These are phyloP conservation scores for Phytophthora syringae DNA, from an alignment of 352 stramenopile species.

Conservation along the genomic window DNA sequence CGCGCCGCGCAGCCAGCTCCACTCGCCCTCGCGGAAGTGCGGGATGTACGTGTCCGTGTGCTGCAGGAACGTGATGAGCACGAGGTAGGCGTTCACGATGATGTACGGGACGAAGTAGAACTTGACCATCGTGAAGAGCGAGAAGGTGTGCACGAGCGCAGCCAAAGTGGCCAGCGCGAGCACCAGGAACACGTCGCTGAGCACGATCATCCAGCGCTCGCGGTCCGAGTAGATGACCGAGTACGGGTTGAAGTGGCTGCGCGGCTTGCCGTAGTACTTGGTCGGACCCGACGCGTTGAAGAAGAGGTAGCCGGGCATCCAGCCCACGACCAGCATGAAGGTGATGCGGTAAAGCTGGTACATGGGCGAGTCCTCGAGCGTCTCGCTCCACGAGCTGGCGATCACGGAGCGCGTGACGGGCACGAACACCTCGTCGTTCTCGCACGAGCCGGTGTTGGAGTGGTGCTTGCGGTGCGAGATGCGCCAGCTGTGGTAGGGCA, in stretches of 20 bases:
- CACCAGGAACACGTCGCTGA: constrained; percentile 93
- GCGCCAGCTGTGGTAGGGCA: constrained; percentile 99
- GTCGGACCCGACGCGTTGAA: constrained; percentile 94
- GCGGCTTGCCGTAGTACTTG: constrained; percentile 88
- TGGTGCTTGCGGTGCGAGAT: constrained; percentile 96
- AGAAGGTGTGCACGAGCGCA: constrained; percentile 65
- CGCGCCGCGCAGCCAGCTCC: constrained; percentile 97
- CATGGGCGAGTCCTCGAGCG: constrained; percentile 94
- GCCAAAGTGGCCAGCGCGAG: constrained; percentile 63
- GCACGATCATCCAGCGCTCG: constrained; percentile 92
- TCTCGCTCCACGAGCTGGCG: constrained; percentile 63
- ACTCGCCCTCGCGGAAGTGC: constrained; percentile 95
- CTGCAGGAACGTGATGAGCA: constrained; percentile 98
- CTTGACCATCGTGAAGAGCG: constrained; percentile 85
- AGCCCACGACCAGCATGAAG: constrained; percentile 94
- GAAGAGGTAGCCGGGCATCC: constrained; percentile 97
- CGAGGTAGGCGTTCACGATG: constrained; percentile 96
- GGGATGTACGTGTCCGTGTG: constrained; percentile 98
- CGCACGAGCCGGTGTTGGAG: constrained; percentile 94
- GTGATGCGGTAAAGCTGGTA: constrained; percentile 95
- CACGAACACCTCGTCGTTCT: constrained; percentile 98
- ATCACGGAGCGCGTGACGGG: constrained; percentile 85
- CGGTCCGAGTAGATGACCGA: constrained; percentile 95
- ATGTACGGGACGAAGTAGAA: constrained; percentile 98
- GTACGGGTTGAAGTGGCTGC: constrained; percentile 96